Percentiles rank a stretch among this genome's conserved stretches.
Evolutionary conservation across 75 land plant species (phyloP).

Genomic region (Selaginella moellendorffii): DNA sequence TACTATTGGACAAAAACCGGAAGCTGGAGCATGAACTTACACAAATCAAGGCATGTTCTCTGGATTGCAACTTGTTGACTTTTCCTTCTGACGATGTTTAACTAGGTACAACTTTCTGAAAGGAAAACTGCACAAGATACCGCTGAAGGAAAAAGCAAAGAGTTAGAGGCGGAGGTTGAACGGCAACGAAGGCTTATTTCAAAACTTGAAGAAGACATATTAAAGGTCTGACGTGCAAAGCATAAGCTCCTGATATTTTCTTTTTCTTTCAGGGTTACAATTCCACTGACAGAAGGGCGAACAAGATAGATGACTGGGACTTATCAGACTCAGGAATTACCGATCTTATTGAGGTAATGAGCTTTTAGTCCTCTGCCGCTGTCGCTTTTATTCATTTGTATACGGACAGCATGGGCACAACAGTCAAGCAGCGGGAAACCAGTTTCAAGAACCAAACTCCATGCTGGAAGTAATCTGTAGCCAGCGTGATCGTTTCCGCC

Average conservation of each 20-base stretch:
- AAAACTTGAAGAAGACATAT: conserved; percentile 91
- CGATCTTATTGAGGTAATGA: conserved; percentile 24
- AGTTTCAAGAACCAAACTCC: conserved; percentile 86
- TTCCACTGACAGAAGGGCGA: conserved; percentile 47
- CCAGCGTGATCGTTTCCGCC: conserved; percentile 86
- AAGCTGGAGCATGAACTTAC: conserved; percentile 98
- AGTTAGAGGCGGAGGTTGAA: conserved; percentile 45
- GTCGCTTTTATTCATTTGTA: not conserved
- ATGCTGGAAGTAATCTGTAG: conserved; percentile 96
- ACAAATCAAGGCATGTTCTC: conserved; percentile 58
- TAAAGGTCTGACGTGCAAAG: conserved; percentile 63
- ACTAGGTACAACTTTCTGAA: conserved; percentile 84
- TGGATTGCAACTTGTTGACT: not conserved
- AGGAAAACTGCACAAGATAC: conserved; percentile 38
- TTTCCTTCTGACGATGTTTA: not conserved
- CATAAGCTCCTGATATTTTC: not conserved
- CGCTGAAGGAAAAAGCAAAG: conserved; percentile 46
- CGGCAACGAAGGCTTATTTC: conserved; percentile 76
- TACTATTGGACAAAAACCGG: conserved; percentile 86
- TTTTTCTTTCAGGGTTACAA: conserved; percentile 55
- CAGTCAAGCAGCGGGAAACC: conserved; percentile 36
- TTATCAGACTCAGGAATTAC: conserved; percentile 44
- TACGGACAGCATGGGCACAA: conserved; percentile 32
- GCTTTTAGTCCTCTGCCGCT: not conserved
- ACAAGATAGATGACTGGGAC: conserved; percentile 74